Base-by-base conservation (phyloP, 192 early-diverging fungal species). In the Phycomyces nitens region DNA sequence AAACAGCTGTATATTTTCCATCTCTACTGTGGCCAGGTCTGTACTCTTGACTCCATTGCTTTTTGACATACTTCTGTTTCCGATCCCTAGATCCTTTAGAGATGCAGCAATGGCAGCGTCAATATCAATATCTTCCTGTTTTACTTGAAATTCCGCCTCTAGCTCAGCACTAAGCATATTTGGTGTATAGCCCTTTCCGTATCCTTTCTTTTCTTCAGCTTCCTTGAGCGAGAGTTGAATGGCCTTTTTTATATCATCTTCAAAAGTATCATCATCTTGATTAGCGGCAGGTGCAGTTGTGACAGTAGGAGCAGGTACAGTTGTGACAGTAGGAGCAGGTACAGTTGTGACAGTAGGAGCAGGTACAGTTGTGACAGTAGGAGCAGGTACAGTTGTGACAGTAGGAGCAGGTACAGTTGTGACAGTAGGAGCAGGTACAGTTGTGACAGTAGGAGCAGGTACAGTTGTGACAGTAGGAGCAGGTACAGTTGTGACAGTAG, bases 221-320 rank as follows among this genome's bases (percentile, higher is more conserved):
- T 94, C 92, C 61, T 92, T 84, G 29, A 99, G 71, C 0, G 94
- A 97, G 15, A 92, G 78, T 52, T 91, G 92, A 62, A 99, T 99
- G 3, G 97, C 97, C 21, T 82, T 88, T 71, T 88, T 91, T 53
- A 99, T 63, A 69, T 99, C 96, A 15, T 85, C 93, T 55, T 99
- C 95, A 21, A 94, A 90, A 4, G 86, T 75, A 12, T 62, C 60
- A 16, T 74, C 80, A 15, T 79, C 64, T 34, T 38, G 14, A n/a
- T 49, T 50, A 39, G 63, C 41, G 29, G 39, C 5, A 55, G 52
- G 42, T 20, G 59, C 40, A 12, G 69, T 27, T 22, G 60, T 42
- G 4, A 38, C 52, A 15, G 51, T 39, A 12, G 20, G 15, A 10
- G 54, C 21, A 11, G 34, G 5, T 50, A 65, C 34, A 70, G 84